A percentile compares a stretch with the other conserved stretches of the same genome.
Conservation (phyloP, 768 basidiomycete genomes). For the Pleurotus citrinopileatus region DNA sequence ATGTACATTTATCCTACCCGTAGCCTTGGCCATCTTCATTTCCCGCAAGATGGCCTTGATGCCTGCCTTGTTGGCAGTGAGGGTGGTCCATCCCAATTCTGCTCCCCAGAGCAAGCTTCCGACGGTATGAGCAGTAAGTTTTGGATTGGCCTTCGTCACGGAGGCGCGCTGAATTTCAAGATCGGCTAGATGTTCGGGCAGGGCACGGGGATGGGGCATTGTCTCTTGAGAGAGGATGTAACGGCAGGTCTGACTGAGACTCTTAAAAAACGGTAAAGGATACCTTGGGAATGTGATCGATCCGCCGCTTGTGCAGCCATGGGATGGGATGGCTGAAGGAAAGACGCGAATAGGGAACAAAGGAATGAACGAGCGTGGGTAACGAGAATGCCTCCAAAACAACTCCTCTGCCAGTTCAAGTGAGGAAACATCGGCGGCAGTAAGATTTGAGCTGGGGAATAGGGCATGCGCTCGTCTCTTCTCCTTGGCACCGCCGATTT, state of each 20-base stretch:
- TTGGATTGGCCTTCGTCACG: constrained; percentile 52
- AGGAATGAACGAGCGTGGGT: constrained; percentile 48
- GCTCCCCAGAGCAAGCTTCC: constrained; percentile 72
- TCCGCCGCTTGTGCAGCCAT: constrained; percentile 6
- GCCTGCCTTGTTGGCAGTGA: constrained; percentile 82
- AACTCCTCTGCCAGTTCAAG: constrained; percentile 31
- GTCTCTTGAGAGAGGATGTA: constrained; percentile 50
- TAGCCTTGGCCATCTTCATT: constrained; percentile 42
- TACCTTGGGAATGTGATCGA: background rate
- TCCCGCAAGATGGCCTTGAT: constrained; percentile 73
- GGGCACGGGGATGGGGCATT: constrained; percentile 30
- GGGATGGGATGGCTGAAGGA: constrained; percentile 22
- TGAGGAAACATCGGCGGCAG: constrained; percentile 13
- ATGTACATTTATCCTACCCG: constrained; percentile 28
- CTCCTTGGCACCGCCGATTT: constrained; percentile 76
- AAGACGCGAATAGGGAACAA: constrained; percentile 58
- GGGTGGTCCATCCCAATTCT: constrained; percentile 72
- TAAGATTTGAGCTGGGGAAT: constrained; percentile 29
- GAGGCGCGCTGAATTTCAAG: constrained; percentile 44
- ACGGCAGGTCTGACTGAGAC: constrained; percentile 50
- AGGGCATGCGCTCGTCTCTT: constrained; percentile 60
- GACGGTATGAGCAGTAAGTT: constrained; percentile 75
- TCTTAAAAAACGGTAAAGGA: constrained; percentile 39
- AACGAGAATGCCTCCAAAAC: constrained; percentile 69
- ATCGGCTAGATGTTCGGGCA: constrained; percentile 14